These are phyloP conservation scores for Paxillus involutus DNA, from an alignment of 768 basidiomycete species.

Conservation along the genomic window DNA sequence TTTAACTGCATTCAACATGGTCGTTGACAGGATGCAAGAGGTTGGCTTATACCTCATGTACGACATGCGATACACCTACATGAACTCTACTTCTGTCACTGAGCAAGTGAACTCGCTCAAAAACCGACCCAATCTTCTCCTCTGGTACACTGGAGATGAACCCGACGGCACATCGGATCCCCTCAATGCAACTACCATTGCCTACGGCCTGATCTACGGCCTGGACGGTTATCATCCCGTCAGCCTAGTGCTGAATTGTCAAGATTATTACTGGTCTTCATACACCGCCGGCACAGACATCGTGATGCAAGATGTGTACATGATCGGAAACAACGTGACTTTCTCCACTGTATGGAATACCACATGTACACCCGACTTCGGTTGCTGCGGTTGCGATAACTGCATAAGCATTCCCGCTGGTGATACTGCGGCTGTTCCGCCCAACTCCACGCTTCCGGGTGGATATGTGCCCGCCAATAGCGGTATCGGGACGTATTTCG, in stretches of 20 bases:
- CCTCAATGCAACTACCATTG: slow-evolving; percentile 48
- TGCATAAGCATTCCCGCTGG: slow-evolving; percentile 50
- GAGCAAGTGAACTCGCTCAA: slow-evolving; percentile 72
- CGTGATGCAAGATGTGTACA: slow-evolving; percentile 61
- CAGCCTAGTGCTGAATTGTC: slow-evolving; percentile 62
- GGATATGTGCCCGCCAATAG: slow-evolving; percentile 28
- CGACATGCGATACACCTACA: slow-evolving; percentile 76
- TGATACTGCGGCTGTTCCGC: slow-evolving; percentile 27
- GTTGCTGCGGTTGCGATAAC: slow-evolving; percentile 73
- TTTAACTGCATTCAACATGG: slow-evolving; percentile 51
- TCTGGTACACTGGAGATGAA: slow-evolving; percentile 78
- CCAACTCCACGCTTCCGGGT: slow-evolving; percentile 19
- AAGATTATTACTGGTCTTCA: slow-evolving; percentile 61
- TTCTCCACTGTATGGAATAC: slow-evolving; percentile 63
- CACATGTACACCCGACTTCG: slow-evolving; percentile 61
- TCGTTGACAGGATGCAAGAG: slow-evolving; percentile 72
- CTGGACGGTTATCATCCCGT: slow-evolving; percentile 70
- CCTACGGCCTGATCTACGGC: slow-evolving; percentile 57
- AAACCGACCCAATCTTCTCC: slow-evolving; percentile 62
- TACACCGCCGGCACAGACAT: slow-evolving; percentile 69
- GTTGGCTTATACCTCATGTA: slow-evolving; percentile 75
- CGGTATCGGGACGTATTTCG: slow-evolving; percentile 48
- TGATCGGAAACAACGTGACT: slow-evolving; percentile 58
- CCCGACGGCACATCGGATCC: slow-evolving; percentile 73
- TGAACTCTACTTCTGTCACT: slow-evolving; percentile 59